phyloP scores from a whole-genome alignment of 2,329 filamentous ascomycete species.

The Neonectria hederae region DNA sequence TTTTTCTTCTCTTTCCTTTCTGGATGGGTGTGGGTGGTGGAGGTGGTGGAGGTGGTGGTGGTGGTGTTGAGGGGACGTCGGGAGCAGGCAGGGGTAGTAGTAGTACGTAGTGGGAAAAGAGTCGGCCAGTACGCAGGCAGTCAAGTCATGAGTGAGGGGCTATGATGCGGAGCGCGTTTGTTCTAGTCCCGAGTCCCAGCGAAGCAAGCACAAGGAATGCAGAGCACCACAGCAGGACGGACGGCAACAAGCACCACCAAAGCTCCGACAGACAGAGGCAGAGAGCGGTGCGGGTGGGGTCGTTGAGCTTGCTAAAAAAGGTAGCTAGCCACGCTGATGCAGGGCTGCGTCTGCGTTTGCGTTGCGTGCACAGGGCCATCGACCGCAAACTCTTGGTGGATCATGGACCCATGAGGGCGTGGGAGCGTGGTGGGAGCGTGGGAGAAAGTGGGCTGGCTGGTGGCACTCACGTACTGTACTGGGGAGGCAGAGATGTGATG shows the following conservation, averaged over 20 bases:
- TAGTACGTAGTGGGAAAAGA: constrained; percentile 33
- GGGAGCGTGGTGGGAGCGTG: constrained; percentile 16
- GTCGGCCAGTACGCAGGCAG: constrained; percentile 38
- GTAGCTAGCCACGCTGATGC: constrained; percentile 12
- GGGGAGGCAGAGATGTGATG: background rate
- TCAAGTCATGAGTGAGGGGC: constrained; percentile 42
- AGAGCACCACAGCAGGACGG: background rate
- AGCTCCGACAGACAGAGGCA: background rate
- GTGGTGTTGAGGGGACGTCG: constrained; percentile 22
- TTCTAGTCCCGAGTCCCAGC: constrained; percentile 10
- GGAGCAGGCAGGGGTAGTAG: constrained; percentile 22
- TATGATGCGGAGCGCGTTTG: constrained; percentile 33
- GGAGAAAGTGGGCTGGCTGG: constrained; percentile 14
- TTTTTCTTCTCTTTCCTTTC: constrained; percentile 8
- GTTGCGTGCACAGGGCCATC: constrained; percentile 7
- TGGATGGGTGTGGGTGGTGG: constrained; percentile 3
- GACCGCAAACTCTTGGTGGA: background rate
- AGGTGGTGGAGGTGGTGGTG: constrained; percentile 17
- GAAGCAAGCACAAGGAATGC: constrained; percentile 2
- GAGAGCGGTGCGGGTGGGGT: constrained; percentile 12
- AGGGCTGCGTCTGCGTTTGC: constrained; percentile 22
- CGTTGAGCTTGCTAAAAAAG: constrained; percentile 13
- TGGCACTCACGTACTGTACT: background rate
- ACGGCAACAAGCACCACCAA: background rate
- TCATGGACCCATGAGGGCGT: constrained; percentile 12